These are phyloP conservation scores for Citrus unshiu DNA, from an alignment of 345 rosid genomes.

Conservation along the genomic window DNA sequence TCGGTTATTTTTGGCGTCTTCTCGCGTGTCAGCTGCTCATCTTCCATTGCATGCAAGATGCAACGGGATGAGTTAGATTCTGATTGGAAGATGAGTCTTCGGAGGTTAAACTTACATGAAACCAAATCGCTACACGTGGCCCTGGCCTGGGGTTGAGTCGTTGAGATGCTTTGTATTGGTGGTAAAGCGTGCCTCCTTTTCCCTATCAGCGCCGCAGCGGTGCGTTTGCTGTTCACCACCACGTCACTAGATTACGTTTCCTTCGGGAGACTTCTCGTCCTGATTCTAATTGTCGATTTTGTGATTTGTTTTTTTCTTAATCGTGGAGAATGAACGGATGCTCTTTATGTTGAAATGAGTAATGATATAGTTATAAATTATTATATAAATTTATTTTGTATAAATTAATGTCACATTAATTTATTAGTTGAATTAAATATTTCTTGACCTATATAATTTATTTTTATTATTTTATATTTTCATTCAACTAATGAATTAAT, in stretches of 20 bases:
- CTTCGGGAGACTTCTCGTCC: not conserved
- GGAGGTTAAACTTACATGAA: not conserved
- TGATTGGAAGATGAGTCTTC: conserved; percentile 22
- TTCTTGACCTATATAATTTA: rapidly evolving
- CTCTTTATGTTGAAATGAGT: not conserved
- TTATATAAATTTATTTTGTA: no score
- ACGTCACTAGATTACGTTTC: not conserved
- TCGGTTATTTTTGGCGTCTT: conserved; percentile 29
- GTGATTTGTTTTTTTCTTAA: no score
- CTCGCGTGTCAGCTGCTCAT: conserved; percentile 18
- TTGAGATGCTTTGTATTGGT: not conserved
- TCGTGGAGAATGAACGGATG: no score
- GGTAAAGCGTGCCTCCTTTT: conserved; percentile 13
- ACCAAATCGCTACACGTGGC: conserved; percentile 9
- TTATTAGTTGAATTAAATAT: no score
- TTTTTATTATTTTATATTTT: no score
- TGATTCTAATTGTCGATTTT: no score
- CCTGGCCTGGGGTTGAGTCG: no score
- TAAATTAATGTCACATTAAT: no score
- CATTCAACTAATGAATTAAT: rapidly evolving
- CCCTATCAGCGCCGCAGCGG: not conserved
- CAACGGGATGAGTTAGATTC: conserved; percentile 35
- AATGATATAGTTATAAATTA: rapidly evolving
- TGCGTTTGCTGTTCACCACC: conserved; percentile 8
- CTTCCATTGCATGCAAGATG: conserved; percentile 59